phyloP scores from a whole-genome alignment of 768 basidiomycete species.

The Mycena floridula region DNA sequence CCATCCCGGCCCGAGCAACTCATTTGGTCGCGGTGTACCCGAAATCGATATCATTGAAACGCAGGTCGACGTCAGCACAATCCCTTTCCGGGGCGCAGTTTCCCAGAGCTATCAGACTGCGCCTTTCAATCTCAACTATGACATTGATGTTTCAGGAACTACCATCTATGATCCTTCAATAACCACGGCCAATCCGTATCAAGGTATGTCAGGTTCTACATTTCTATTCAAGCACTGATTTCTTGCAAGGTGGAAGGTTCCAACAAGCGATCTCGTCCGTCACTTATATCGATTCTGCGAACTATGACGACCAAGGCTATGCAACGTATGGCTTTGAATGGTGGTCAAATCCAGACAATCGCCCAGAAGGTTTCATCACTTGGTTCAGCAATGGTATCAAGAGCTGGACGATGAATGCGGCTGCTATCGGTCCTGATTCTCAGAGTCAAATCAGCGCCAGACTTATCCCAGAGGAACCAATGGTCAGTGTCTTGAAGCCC shows the following conservation, averaged over 20 bases:
- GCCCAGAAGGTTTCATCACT: conserved; percentile 68
- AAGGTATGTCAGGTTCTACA: too few species aligned
- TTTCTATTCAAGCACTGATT: too few species aligned
- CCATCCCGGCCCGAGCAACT: conserved; percentile 79
- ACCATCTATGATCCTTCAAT: conserved; percentile 43
- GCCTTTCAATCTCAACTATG: conserved; percentile 69
- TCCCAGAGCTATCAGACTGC: conserved; percentile 81
- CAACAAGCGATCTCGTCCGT: conserved; percentile 76
- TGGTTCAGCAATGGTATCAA: conserved; percentile 67
- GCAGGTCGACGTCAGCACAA: conserved; percentile 45
- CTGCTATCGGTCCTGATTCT: conserved; percentile 60
- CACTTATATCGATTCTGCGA: conserved; percentile 43
- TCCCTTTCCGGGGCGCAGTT: conserved; percentile 48
- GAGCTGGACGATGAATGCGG: conserved; percentile 69
- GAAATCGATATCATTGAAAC: conserved; percentile 94
- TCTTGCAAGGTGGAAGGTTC: conserved; percentile 62
- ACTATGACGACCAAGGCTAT: conserved; percentile 53
- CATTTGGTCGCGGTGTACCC: conserved; percentile 71
- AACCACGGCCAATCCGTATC: conserved; percentile 61
- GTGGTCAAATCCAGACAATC: conserved; percentile 63
- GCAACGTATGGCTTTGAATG: conserved; percentile 73
- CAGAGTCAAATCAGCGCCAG: conserved; percentile 53
- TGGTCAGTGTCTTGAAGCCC: conserved; percentile 47
- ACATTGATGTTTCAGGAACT: conserved; percentile 48
- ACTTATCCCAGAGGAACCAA: conserved; percentile 86